phyloP scores from a whole-genome alignment of 2,329 filamentous ascomycete species.

The Biscogniauxia mediterranea region DNA sequence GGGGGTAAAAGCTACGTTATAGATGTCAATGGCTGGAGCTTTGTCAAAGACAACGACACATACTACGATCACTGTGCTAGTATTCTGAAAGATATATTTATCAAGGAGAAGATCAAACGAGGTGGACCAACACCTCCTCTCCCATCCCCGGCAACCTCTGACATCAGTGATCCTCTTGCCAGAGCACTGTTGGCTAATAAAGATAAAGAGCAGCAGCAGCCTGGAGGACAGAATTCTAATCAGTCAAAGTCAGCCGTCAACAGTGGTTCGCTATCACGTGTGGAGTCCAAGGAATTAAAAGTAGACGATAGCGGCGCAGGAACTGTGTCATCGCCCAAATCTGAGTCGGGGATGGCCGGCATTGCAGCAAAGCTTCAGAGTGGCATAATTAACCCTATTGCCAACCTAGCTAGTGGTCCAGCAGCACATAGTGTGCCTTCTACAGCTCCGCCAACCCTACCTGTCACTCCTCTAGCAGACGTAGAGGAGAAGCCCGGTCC shows the following conservation, averaged over 20 bases:
- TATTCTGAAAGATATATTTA: slow-evolving; percentile 85
- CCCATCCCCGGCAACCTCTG: slow-evolving; percentile 47
- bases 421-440: slow-evolving; percentile 35
- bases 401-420: slow-evolving; percentile 31
- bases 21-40: slow-evolving; percentile 99
- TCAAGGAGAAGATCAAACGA: slow-evolving; percentile 70
- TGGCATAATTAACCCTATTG: slow-evolving; percentile 35
- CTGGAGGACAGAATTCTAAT: slow-evolving; percentile 14
- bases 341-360: slow-evolving; percentile 24
- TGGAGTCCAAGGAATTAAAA: slow-evolving; percentile 20
- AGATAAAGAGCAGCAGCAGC: slow-evolving; percentile 38
- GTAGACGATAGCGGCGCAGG: slow-evolving; percentile 23
- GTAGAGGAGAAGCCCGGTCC: slow-evolving; percentile 28
- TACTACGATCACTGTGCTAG: slow-evolving; percentile 91
- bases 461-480: slow-evolving; percentile 37
- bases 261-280: slow-evolving; percentile 11
- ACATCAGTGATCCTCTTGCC: slow-evolving; percentile 36
- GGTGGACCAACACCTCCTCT: slow-evolving; percentile 58
- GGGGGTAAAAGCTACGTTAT: slow-evolving; percentile 93
- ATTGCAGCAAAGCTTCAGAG: slow-evolving; percentile 36
- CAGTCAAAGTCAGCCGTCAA: slow-evolving; percentile 19
- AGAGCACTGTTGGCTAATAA: slow-evolving; percentile 32
- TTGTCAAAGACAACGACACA: slow-evolving; percentile 98
- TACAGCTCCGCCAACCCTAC: slow-evolving; percentile 38
- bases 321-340: slow-evolving; percentile 18